These are phyloP conservation scores for Psilocybe mexicana DNA, from an alignment of 1,284 basidiomycete species.

Conservation along the genomic window DNA sequence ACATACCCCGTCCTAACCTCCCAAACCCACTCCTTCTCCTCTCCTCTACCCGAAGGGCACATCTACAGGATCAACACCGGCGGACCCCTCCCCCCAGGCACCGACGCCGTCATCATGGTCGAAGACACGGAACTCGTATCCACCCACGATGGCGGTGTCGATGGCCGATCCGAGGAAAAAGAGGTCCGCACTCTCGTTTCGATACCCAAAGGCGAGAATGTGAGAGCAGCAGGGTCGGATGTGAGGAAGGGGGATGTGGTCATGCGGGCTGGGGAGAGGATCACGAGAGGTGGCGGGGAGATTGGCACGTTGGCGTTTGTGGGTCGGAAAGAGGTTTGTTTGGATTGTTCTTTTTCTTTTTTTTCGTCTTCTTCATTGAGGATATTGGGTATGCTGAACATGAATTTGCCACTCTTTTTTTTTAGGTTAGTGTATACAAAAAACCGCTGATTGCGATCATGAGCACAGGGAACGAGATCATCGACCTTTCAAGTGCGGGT, in stretches of 20 bases:
- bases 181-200: conserved; percentile 68
- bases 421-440: conserved; percentile 62
- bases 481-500: conserved; percentile 49
- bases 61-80: conserved; percentile 83
- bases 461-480: conserved; percentile 84
- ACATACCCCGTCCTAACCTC: conserved; percentile 74
- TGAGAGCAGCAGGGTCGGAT: conserved; percentile 75
- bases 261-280: conserved; percentile 58
- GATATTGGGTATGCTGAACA: no score
- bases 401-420: background rate
- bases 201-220: conserved; percentile 69
- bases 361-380: no score
- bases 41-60: conserved; percentile 47
- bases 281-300: conserved; percentile 76
- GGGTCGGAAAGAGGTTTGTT: conserved; percentile 62
- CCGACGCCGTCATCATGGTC: conserved; percentile 87
- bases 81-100: conserved; percentile 70
- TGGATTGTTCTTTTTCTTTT: no score
- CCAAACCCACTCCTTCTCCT: conserved; percentile 41
- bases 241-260: conserved; percentile 69
- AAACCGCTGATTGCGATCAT: conserved; percentile 79
- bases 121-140: conserved; percentile 81
- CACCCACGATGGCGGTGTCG: conserved; percentile 39
- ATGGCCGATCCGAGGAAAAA: conserved; percentile 57
- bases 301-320: conserved; percentile 85